Evolutionary conservation across 2,329 filamentous ascomycete species (phyloP).

Genomic region (Penicillium sp.): DNA sequence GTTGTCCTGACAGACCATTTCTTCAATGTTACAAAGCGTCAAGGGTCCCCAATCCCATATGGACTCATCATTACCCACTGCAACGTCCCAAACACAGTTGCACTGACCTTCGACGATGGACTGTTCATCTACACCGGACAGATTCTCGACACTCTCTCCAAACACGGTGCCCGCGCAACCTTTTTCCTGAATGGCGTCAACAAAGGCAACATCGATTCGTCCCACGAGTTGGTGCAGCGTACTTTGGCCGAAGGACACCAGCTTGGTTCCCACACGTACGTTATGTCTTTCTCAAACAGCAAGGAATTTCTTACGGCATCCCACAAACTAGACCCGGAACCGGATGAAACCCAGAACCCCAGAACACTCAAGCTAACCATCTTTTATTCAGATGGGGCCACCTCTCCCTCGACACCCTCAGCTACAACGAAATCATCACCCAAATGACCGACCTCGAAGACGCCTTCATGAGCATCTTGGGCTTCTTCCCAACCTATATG

Average conservation of each 20-base stretch:
- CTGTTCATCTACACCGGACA: constrained; percentile 60
- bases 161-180: constrained; percentile 61
- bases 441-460: constrained; percentile 47
- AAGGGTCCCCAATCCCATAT: constrained; percentile 21
- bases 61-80: constrained; percentile 49
- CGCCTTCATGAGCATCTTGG: constrained; percentile 42
- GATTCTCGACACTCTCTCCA: constrained; percentile 58
- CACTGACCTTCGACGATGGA: constrained; percentile 67
- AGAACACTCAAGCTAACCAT: background rate
- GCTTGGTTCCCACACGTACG: constrained; percentile 49
- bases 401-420: constrained; percentile 37
- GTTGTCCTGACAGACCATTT: background rate
- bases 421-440: constrained; percentile 29
- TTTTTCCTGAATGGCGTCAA: constrained; percentile 60
- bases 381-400: constrained; percentile 40
- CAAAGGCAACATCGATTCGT: constrained; percentile 32
- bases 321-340: background rate
- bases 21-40: background rate
- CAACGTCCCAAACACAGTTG: constrained; percentile 55
- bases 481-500: constrained; percentile 51
- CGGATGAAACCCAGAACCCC: background rate
- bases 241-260: constrained; percentile 46
- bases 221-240: constrained; percentile 31
- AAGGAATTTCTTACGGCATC: background rate
- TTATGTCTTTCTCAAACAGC: background rate